Conservation (phyloP, 2,329 filamentous ascomycete genomes). For the Mycosphaerella sp. region DNA sequence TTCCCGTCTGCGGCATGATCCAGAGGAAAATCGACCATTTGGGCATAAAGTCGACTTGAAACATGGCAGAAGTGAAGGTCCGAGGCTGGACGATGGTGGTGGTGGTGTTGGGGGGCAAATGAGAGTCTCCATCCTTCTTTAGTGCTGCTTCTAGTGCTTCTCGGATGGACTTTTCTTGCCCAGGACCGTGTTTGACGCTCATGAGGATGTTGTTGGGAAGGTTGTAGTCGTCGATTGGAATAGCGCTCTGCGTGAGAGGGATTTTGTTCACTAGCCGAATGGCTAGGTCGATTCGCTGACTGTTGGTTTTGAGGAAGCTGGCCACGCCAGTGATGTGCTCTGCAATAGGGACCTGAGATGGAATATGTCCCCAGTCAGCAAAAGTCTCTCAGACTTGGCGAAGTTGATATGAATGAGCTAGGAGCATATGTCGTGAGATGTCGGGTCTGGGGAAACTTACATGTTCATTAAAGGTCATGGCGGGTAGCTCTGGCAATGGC, state of each 20-base stretch:
- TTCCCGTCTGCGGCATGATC: constrained; percentile 3
- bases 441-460: too few species aligned
- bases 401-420: too few species aligned
- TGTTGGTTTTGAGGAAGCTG: neutral
- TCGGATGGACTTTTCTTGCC: constrained; percentile 1
- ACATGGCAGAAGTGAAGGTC: neutral
- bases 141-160: neutral
- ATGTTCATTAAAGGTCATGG: constrained; percentile 5
- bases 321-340: neutral
- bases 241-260: neutral
- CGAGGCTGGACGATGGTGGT: neutral
- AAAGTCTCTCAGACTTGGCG: too few species aligned
- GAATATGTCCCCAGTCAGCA: too few species aligned
- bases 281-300: constrained; percentile 2
- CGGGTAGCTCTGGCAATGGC: neutral
- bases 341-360: neutral
- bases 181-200: neutral
- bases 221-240: neutral
- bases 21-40: neutral
- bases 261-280: constrained; percentile 1
- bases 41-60: neutral
- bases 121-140: too few species aligned
- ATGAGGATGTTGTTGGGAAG: constrained; percentile 1
- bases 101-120: too few species aligned
- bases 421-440: too few species aligned